Base-by-base conservation (phyloP, 2,329 filamentous ascomycete genomes). In the Diplocarpon rosae region DNA sequence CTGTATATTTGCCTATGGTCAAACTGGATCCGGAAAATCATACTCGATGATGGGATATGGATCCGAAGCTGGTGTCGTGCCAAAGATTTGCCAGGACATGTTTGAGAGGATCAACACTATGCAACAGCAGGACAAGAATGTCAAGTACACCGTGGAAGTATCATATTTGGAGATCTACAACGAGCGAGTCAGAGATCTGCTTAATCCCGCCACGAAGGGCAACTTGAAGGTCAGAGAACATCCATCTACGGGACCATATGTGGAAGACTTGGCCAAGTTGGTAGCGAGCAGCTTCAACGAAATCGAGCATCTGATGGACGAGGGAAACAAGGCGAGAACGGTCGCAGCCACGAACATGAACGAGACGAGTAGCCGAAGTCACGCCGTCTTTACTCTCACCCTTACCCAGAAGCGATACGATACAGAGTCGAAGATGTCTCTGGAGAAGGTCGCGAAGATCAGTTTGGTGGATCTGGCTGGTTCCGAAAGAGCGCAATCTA, bases 1-100 rank as follows among this genome's bases (percentile, higher is more conserved):
- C 66, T 98, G 92, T 72, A 98, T 98, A 61, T 98, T 98, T 63
- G 92, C 92, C 12, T 98, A 98, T 62, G 92, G 92, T 14, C 92
- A 98, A 69, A 98, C 92, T 1, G 92, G 92, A 55, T 96, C 92
- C 1, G 92, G 92, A 66, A 98, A 98, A 69, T 95, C 88, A 13
- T 98, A 98, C 66, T 95, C 89, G 28, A 98, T 98, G 90, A 98
- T 98, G 92, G 92, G 92, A 39, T 98, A 96, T 66, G 92, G 92
- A 43, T 83, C 90, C 59, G 90, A 98, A 61, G 77, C 88, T 46
- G 92, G 92, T 64, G 92, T 98, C 52, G 96, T 96, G 51, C 92
- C 93, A 37, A 85, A 80, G 59, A 98, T 98, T 68, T 98, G 92
- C 65, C 85, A 92, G 68, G 83, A 95, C 59, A 96, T 98, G 88